Base-by-base conservation (phyloP, 2,329 filamentous ascomycete genomes). In the Colletotrichum musicola region DNA sequence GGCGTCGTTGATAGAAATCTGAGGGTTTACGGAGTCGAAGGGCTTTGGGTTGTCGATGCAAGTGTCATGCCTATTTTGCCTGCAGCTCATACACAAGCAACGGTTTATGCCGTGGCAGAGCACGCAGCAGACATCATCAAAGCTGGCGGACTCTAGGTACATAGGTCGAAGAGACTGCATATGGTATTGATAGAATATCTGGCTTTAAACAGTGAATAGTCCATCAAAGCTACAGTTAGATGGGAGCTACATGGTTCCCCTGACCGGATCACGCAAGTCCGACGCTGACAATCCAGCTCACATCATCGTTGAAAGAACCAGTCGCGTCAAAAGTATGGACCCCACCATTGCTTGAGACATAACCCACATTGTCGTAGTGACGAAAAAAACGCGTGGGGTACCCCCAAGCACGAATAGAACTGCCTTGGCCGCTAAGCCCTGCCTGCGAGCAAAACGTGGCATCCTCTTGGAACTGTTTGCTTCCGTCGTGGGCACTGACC, bases 371-470 rank as follows among this genome's bases (percentile, higher is more conserved):
- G 55, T 75, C 72, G 69, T 82, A 89, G 73, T 90, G 88, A 22
- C 89, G 83, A 73, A 89, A 79, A 66, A 81, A 90, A 51, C 88
- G 82, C 0, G 88, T 89, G 0, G 89, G 88, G 72, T 88, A 89
- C 50, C 80, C 83, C 88, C 88, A 91, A 1, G 87, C 81, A 4
- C 86, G 81, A 38, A 91, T 80, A 0, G 87, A 83, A 70, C 69
- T 84, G 6, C 85, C 87, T 50, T 81, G 74, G 4, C 86, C 85
- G 71, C 76, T 86, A 22, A 91, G 77, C 0, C 84, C 85, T 1
- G 81, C 66, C 75, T 85, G 81, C 0, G 87, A 81, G 74, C 89
- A 91, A 77, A 91, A 91, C 0, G 89, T 91, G 7, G 89, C 87
- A 55, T 91, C 89, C 72, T 91, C 88, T 4, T 78, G 44, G 77